Evolutionary conservation across 2,329 filamentous ascomycete genomes (phyloP), one percentile per base, ranked within the genome.

Genomic region (Verticillium isaacii): DNA sequence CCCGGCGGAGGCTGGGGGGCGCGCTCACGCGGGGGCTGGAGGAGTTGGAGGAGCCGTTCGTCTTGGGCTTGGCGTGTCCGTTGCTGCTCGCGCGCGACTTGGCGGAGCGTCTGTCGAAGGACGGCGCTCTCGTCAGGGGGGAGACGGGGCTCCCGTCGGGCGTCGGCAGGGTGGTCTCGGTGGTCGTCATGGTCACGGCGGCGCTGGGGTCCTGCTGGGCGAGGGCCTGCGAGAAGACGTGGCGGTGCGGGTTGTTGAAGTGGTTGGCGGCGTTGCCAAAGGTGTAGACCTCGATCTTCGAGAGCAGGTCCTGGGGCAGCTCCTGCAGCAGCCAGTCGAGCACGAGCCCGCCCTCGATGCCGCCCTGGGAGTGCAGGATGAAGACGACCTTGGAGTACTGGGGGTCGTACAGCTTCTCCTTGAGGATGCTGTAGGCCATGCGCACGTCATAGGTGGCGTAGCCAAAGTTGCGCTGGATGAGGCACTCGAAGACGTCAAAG

Each of bases 211-310:
- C 67, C 6, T 68, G 66, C 64, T 86, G 82, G 1, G 80, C 81
- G 1, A 74, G 68, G 12, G 77, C 67, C 62, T 83, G 81, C 15
- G 64, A 66, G 17, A 63, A 23, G 32, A 60, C 63, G 17, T 65
- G 63, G 15, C 64, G 64, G 54, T 66, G 64, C 0, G 90, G 91
- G 65, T 92, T 92, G 73, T 93, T 93, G 78, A 92, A 93, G 72
- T 93, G 90, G 68, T 92, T 92, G 0, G 91, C 89, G 0, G 90
- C 90, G 62, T 86, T 89, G 32, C 89, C 91, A 71, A 94, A 94
- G 0, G 90, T 93, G 73, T 88, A 89, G 2, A 94, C 84, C 73
- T 94, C 90, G 0, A 93, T 80, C 67, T 92, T 90, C 2, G 79
- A 74, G 6, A 92, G 77, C 3, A 89, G 75, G 64, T 88, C 82